Evolutionary conservation across 495 filamentous ascomycete species (phyloP).

Genomic region (Chaetomium fimeti): DNA sequence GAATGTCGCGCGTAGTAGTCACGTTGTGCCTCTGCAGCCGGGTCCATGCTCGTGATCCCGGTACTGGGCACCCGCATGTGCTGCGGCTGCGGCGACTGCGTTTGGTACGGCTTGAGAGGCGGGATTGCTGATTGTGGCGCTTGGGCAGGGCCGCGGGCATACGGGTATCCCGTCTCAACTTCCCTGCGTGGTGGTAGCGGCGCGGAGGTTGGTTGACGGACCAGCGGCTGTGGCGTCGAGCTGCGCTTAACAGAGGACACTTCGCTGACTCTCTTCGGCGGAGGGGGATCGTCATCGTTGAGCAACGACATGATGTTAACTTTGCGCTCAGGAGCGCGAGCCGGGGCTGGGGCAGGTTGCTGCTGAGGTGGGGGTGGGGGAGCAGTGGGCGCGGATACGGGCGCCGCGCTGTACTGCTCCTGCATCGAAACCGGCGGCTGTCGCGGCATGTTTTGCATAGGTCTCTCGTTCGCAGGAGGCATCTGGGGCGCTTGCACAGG

Average conservation of each 20-base stretch:
- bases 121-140: conserved; percentile 46
- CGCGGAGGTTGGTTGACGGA: conserved; percentile 38
- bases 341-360: conserved; percentile 30
- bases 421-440: conserved; percentile 36
- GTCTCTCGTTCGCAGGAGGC: conserved; percentile 25
- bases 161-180: conserved; percentile 40
- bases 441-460: conserved; percentile 36
- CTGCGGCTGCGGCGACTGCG: conserved; percentile 44
- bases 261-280: conserved; percentile 45
- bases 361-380: conserved; percentile 30
- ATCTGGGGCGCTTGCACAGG: conserved; percentile 31
- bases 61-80: conserved; percentile 41
- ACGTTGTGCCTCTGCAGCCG: conserved; percentile 32
- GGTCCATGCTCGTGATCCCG: conserved; percentile 34
- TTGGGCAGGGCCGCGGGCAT: conserved; percentile 38
- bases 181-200: conserved; percentile 42
- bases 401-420: conserved; percentile 39
- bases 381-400: conserved; percentile 36
- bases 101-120: conserved; percentile 48
- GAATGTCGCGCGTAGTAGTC: conserved; percentile 46
- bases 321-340: conserved; percentile 44
- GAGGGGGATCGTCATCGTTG: conserved; percentile 49
- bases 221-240: conserved; percentile 47
- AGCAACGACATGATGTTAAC: conserved; percentile 52
- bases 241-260: conserved; percentile 39